A percentile compares a stretch with the other conserved stretches of the same genome.
Conservation (phyloP, 2,329 filamentous ascomycete genomes). For the Exophiala calicioides region DNA sequence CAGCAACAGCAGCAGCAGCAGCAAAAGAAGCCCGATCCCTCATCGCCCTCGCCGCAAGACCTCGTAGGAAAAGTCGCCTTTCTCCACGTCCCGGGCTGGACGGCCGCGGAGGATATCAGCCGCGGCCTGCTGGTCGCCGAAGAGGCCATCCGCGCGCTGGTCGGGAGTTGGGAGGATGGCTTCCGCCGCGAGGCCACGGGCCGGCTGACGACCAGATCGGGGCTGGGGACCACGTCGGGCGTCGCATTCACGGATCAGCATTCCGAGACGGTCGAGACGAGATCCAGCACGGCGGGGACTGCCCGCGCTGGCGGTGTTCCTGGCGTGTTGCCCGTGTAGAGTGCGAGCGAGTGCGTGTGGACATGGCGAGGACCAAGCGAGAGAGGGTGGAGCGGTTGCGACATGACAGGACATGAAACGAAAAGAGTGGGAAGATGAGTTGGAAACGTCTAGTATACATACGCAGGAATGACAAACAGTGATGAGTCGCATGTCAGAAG, state of each 20-base stretch:
- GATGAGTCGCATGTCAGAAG: no score
- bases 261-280: slow-evolving; percentile 11
- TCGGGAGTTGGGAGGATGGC: slow-evolving; percentile 41
- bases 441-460: no score
- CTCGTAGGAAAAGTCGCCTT: slow-evolving; percentile 59
- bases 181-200: no score
- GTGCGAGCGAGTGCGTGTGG: not conserved
- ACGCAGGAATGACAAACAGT: no score
- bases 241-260: slow-evolving; percentile 20
- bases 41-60: slow-evolving; percentile 6
- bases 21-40: slow-evolving; percentile 22
- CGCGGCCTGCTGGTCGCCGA: slow-evolving; percentile 43
- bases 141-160: slow-evolving; percentile 46
- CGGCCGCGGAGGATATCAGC: slow-evolving; percentile 49
- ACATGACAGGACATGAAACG: no score
- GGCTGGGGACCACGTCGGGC: not conserved
- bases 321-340: not conserved
- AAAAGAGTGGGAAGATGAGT: no score
- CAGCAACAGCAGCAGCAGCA: slow-evolving; percentile 34
- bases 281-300: not conserved
- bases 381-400: no score
- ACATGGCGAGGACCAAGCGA: no score
- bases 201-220: slow-evolving; percentile 5
- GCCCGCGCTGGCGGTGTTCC: not conserved
- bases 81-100: slow-evolving; percentile 68